A percentile compares a stretch with the other conserved stretches of the same genome.
phyloP scores from a whole-genome alignment of 768 basidiomycete genomes.

The Phylloporus rhodoxanthus region DNA sequence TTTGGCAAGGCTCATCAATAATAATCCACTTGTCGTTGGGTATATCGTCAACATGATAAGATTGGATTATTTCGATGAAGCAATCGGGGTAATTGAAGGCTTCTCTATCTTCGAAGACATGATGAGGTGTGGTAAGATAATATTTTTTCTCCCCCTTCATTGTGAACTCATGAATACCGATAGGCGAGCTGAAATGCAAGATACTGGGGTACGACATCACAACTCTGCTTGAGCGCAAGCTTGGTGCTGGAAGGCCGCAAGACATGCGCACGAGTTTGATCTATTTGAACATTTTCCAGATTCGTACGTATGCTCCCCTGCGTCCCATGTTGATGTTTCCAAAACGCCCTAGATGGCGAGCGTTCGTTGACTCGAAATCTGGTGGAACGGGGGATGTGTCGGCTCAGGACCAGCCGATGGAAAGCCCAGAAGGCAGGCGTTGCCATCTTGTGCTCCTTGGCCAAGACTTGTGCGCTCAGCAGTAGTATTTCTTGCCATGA shows the following conservation, averaged over 20 bases:
- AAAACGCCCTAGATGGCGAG: constrained; percentile 2
- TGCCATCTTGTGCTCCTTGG: constrained; percentile 14
- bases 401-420: constrained; percentile 6
- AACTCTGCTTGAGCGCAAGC: constrained; percentile 7
- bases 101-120: constrained; percentile 14
- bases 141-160: neutral
- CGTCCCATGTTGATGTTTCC: neutral
- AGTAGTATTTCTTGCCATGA: neutral
- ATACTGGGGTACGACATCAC: constrained; percentile 9
- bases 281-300: constrained; percentile 10
- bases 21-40: constrained; percentile 5
- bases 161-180: neutral
- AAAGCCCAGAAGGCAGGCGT: constrained; percentile 14
- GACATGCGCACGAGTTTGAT: constrained; percentile 14
- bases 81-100: constrained; percentile 16
- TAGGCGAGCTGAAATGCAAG: constrained; percentile 4
- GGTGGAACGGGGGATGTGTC: constrained; percentile 11
- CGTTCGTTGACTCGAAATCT: constrained; percentile 5
- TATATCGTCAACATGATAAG: constrained; percentile 22
- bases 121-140: constrained; percentile 5
- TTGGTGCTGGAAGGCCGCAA: constrained; percentile 8
- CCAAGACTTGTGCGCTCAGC: constrained; percentile 9
- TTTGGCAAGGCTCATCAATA: neutral
- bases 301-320: neutral
- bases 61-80: constrained; percentile 23